Base-by-base conservation (phyloP, 1,284 basidiomycete genomes). In the Trichosporon asahii region DNA sequence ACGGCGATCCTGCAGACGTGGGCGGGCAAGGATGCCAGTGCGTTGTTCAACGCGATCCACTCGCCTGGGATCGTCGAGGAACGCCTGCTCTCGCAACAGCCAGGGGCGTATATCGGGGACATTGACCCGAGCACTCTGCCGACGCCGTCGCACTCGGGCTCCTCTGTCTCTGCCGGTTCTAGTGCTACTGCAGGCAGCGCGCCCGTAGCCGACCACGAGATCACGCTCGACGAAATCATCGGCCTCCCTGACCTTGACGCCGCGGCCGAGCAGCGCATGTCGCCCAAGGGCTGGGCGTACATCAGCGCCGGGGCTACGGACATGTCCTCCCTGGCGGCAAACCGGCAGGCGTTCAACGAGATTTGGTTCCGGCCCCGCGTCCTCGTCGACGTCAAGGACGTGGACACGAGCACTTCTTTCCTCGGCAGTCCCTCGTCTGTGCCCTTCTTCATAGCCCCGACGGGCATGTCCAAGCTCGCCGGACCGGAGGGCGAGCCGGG, bases 391-490 rank as follows among this genome's bases (percentile, higher is more conserved):
- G 82, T 84, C 0, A 77, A 76, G 23, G 66, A 72, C 3, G 80
- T 80, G 12, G 83, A 84, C 70, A 81, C 79, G 4, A 46, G 73
- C 29, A 80, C 80, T 0, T 71, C 71, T 14, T 79, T 84, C 76
- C 66, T 84, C 57, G 82, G 82, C 11, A 76, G 80, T 15, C 67
- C 74, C 53, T 80, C 78, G 14, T 74, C 73, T 14, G 61, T 83
- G 21, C 83, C 83, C 21, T 75, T 84, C 69, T 84, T 83, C 76
- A 81, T 84, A 70, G 79, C 76, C 8, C 83, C 83, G 3, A 79
- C 81, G n/a, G 83, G 82, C 9, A 84, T 84, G 83, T 80, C 80
- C 18, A 81, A 79, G 55, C 76, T 84, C 4, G 80, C 80, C 8
- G 80, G 83, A 72, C 77, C 81, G 0, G 77, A 80, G 21, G 83